phyloP scores from a whole-genome alignment of 495 filamentous ascomycete genomes.

The Thermothielavioides terrestris region DNA sequence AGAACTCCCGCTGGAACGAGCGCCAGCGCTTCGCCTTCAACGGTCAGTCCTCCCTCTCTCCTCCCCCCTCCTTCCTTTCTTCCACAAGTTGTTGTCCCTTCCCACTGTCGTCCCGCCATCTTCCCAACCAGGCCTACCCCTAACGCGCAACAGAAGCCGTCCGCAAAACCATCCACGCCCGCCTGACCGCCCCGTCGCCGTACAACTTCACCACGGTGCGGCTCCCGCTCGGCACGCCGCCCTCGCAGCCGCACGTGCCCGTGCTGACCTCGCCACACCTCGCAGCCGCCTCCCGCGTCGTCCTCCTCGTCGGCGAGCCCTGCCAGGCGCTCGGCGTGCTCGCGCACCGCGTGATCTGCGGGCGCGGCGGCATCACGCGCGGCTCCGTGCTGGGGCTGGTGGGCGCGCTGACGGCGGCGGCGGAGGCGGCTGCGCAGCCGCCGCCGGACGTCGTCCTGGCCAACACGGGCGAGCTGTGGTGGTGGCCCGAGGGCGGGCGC shows the following conservation, averaged over 20 bases:
- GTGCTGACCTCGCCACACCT: conserved; percentile 59
- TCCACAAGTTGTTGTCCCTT: too few relatives aligned
- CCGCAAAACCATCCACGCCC: conserved; percentile 48
- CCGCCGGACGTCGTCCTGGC: conserved; percentile 54
- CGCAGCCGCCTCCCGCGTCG: conserved; percentile 44
- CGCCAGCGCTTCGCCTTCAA: conserved; percentile 62
- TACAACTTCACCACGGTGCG: conserved; percentile 47
- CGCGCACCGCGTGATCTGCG: conserved; percentile 55
- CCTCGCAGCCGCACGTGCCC: conserved; percentile 49
- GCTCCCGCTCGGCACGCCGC: conserved; percentile 47
- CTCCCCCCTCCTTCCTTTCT: too few relatives aligned
- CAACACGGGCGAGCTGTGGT: conserved; percentile 63
- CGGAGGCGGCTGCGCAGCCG: conserved; percentile 16
- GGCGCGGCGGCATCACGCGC: conserved; percentile 49
- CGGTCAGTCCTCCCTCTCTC: conserved; percentile 40
- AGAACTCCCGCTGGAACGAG: conserved; percentile 63
- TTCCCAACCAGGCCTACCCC: not conserved
- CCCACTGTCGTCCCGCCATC: too few relatives aligned
- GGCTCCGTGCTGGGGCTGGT: conserved; percentile 59
- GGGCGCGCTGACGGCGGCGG: conserved; percentile 38
- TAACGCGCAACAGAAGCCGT: conserved; percentile 46
- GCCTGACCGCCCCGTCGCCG: conserved; percentile 50
- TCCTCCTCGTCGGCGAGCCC: conserved; percentile 67
- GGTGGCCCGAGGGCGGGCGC: conserved; percentile 49
- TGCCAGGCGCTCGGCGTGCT: conserved; percentile 66